These are phyloP conservation scores for Ophiostoma angusticollis DNA, from an alignment of 2,329 filamentous ascomycete genomes.

Conservation along the genomic window DNA sequence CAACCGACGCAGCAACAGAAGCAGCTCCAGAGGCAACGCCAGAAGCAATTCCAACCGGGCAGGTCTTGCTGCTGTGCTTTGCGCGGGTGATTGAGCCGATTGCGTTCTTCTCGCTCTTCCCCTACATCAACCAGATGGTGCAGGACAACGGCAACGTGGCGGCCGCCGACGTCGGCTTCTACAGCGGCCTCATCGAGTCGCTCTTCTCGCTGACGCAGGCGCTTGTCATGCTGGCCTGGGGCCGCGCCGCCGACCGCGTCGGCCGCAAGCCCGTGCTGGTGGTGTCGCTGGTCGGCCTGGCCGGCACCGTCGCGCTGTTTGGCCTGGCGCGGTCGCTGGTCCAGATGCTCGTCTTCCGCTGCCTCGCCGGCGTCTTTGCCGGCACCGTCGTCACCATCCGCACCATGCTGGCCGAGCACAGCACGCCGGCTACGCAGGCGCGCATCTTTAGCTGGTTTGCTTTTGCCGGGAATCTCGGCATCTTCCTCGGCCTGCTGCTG, in stretches of 20 bases:
- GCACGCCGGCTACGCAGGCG: slow-evolving; percentile 57
- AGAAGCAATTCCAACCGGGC: slow-evolving; percentile 46
- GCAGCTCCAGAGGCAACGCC: neutral
- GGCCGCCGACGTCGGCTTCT: slow-evolving; percentile 63
- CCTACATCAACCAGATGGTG: slow-evolving; percentile 70
- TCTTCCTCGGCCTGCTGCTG: slow-evolving; percentile 57
- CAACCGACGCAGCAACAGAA: slow-evolving; percentile 2
- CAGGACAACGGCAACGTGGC: slow-evolving; percentile 48
- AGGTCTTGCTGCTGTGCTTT: slow-evolving; percentile 62
- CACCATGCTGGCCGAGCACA: slow-evolving; percentile 65
- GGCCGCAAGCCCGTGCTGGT: slow-evolving; percentile 32
- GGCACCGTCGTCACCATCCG: slow-evolving; percentile 63
- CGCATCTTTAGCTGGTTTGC: slow-evolving; percentile 65
- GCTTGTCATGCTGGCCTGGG: slow-evolving; percentile 66
- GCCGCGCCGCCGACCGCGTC: slow-evolving; percentile 47
- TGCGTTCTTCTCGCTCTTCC: slow-evolving; percentile 74
- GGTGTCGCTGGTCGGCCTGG: slow-evolving; percentile 50
- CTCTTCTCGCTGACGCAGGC: slow-evolving; percentile 66
- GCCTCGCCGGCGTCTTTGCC: slow-evolving; percentile 58
- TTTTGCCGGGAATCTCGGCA: slow-evolving; percentile 60
- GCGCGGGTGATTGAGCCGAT: slow-evolving; percentile 61
- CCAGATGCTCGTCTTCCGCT: slow-evolving; percentile 65
- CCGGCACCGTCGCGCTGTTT: slow-evolving; percentile 49
- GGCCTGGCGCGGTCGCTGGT: slow-evolving; percentile 52
- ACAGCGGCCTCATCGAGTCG: slow-evolving; percentile 61